A percentile compares a stretch with the other conserved stretches of the same genome.
phyloP scores from a whole-genome alignment of 2,329 filamentous ascomycete genomes.

The Hypoxylon sp. region DNA sequence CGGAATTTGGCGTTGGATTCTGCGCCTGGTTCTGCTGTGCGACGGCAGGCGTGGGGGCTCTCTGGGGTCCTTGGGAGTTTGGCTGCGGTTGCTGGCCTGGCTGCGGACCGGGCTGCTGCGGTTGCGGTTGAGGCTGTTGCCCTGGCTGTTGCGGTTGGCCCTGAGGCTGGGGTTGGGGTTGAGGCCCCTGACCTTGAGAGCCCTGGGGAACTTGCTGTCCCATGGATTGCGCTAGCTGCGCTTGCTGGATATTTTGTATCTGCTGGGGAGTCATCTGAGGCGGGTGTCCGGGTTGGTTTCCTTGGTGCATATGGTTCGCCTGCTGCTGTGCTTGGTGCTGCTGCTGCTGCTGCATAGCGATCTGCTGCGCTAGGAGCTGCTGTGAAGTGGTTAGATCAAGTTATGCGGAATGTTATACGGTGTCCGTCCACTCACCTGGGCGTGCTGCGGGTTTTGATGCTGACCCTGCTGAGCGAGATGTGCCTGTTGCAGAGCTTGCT shows the following conservation, averaged over 20 bases:
- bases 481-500: constrained; percentile 53
- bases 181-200: constrained; percentile 33
- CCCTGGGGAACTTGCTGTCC: constrained; percentile 35
- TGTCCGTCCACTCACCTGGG: constrained; percentile 36
- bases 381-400: constrained; percentile 3
- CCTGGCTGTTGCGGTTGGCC: constrained; percentile 31
- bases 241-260: constrained; percentile 47
- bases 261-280: constrained; percentile 53
- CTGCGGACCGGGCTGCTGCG: constrained; percentile 48
- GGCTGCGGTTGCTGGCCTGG: constrained; percentile 47
- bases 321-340: constrained; percentile 52
- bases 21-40: constrained; percentile 51
- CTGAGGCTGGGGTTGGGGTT: constrained; percentile 38
- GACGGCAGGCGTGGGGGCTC: constrained; percentile 40
- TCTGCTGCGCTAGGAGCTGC: constrained; percentile 41
- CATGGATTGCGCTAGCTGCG: constrained; percentile 48
- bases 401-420: not conserved
- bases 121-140: constrained; percentile 47
- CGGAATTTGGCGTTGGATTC: constrained; percentile 44
- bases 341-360: constrained; percentile 50
- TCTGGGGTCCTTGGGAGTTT: constrained; percentile 41
- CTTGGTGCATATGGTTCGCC: constrained; percentile 52
- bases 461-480: constrained; percentile 46
- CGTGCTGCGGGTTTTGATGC: constrained; percentile 42
- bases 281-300: constrained; percentile 46